These are phyloP conservation scores for Chenopodium quinoa DNA, from an alignment of 148 eudicot species.

Conservation along the genomic window DNA sequence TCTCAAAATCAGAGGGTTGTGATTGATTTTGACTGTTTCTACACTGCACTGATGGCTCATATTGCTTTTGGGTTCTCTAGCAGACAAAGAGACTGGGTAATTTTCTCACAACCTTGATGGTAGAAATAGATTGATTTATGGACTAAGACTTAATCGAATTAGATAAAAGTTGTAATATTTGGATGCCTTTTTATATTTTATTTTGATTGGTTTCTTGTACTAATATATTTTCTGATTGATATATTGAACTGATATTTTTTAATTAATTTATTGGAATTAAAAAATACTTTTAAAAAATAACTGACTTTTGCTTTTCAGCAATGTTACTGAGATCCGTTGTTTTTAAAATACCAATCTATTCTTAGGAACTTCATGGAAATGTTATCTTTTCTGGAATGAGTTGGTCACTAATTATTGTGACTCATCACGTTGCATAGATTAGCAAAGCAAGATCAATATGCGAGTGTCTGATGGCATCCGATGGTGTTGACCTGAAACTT, in stretches of 20 bases:
- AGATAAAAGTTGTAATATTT: not conserved
- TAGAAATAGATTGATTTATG: not conserved
- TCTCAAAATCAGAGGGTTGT: conserved; percentile 90
- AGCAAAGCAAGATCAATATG: conserved; percentile 76
- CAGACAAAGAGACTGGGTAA: conserved; percentile 81
- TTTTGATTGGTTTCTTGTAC: not conserved
- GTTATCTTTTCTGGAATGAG: not conserved
- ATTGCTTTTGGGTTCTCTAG: conserved; percentile 90
- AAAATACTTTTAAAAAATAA: no score
- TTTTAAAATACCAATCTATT: not conserved
- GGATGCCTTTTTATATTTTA: not conserved
- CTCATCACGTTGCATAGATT: conserved; percentile 55
- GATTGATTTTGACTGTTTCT: conserved; percentile 80
- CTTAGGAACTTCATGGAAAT: not conserved
- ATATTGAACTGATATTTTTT: not conserved
- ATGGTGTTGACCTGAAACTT: conserved; percentile 82
- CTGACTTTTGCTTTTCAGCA: no score
- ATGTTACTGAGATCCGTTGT: not conserved
- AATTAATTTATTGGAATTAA: no score
- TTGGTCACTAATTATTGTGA: conserved; percentile 15
- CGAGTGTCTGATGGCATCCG: conserved; percentile 79
- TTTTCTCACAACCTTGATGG: conserved; percentile 19
- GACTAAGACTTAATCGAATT: not conserved
- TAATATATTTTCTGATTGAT: not conserved
- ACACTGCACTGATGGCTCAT: conserved; percentile 73